These are phyloP conservation scores for Fraxinus ornus DNA, from an alignment of 305 asterid genomes.

Conservation along the genomic window DNA sequence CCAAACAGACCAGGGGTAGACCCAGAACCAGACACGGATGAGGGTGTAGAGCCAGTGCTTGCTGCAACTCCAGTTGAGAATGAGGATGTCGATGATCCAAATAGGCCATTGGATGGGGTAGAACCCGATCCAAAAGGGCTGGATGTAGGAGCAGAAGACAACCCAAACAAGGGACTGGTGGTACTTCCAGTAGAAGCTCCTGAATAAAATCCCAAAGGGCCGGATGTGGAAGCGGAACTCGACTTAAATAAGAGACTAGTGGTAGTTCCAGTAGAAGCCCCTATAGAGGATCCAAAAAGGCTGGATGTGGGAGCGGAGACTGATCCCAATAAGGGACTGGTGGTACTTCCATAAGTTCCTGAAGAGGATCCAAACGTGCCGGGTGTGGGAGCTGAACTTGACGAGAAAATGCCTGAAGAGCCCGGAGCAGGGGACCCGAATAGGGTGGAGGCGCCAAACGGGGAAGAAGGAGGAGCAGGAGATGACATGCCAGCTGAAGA, in stretches of 20 bases:
- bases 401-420: background rate
- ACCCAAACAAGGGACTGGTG: constrained; percentile 25
- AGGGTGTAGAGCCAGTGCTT: constrained; percentile 22
- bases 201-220: constrained; percentile 26
- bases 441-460: constrained; percentile 28
- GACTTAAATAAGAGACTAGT: constrained; percentile 22
- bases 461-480: constrained; percentile 34
- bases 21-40: constrained; percentile 33
- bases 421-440: background rate
- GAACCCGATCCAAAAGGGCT: constrained; percentile 27
- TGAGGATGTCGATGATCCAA: constrained; percentile 38
- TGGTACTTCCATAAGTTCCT: constrained; percentile 28
- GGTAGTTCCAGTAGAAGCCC: constrained; percentile 20
- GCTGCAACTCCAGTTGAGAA: constrained; percentile 17
- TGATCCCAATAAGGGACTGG: constrained; percentile 35
- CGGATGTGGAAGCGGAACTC: constrained; percentile 12
- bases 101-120: constrained; percentile 27
- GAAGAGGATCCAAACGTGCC: constrained; percentile 26
- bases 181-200: background rate
- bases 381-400: background rate
- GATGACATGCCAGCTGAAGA: constrained; percentile 22
- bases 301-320: background rate
- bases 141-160: constrained; percentile 21
- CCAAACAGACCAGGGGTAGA: constrained; percentile 34
- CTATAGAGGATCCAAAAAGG: background rate